Percentiles rank a stretch among this genome's conserved stretches.
phyloP scores from a whole-genome alignment of 768 basidiomycete species.

The Mycena rosella region DNA sequence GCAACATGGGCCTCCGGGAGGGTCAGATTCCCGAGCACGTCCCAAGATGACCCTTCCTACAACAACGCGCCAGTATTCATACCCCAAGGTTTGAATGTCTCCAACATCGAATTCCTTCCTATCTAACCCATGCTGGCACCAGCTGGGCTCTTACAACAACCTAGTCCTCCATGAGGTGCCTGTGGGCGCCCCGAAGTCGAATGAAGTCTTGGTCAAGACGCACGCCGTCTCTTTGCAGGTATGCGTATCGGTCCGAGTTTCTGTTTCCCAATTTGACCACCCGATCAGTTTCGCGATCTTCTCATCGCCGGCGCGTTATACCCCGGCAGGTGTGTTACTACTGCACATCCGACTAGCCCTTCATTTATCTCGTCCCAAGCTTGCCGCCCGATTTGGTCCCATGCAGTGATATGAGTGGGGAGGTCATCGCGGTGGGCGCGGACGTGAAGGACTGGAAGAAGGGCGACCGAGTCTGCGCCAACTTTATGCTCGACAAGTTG shows the following conservation, averaged over 20 bases:
- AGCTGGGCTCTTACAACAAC: slow-evolving; percentile 42
- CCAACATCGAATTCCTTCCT: not conserved
- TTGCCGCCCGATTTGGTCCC: slow-evolving; percentile 48
- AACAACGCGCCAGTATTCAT: slow-evolving; percentile 48
- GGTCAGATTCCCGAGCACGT: not conserved
- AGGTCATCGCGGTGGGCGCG: slow-evolving; percentile 61
- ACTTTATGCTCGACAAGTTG: slow-evolving; percentile 63
- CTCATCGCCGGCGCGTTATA: slow-evolving; percentile 55
- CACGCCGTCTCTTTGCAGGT: slow-evolving; percentile 71
- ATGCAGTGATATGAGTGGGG: slow-evolving; percentile 68
- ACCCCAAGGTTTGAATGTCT: slow-evolving; percentile 10
- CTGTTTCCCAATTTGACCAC: not conserved
- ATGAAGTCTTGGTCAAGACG: slow-evolving; percentile 67
- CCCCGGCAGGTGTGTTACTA: slow-evolving; percentile 44
- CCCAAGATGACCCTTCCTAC: slow-evolving; percentile 52
- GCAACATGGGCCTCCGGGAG: too few relatives aligned
- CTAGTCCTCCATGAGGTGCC: slow-evolving; percentile 44
- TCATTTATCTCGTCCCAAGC: slow-evolving; percentile 4
- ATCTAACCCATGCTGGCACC: not conserved
- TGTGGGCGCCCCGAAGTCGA: slow-evolving; percentile 51
- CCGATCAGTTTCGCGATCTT: slow-evolving; percentile 63
- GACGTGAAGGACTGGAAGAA: slow-evolving; percentile 62
- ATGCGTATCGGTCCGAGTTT: not conserved
- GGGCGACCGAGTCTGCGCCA: slow-evolving; percentile 70
- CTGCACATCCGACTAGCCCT: too few relatives aligned